These are phyloP conservation scores for Penicillium oxalicum DNA, from an alignment of 2,329 filamentous ascomycete genomes.

Conservation along the genomic window DNA sequence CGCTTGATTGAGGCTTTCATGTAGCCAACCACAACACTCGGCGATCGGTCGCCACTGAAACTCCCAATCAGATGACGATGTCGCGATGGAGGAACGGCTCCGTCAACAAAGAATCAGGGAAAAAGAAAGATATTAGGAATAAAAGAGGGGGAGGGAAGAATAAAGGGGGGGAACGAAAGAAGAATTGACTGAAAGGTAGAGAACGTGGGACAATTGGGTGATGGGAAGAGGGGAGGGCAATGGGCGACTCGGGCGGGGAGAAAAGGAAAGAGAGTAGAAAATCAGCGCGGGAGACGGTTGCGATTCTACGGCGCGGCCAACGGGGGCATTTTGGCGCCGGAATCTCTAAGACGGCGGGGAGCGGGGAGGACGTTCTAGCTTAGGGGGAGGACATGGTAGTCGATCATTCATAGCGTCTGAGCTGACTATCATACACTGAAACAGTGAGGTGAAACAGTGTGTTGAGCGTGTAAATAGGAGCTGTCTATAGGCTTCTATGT, in stretches of 20 bases:
- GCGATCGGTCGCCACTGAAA: constrained; percentile 8
- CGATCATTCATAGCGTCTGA: no score
- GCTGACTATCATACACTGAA: no score
- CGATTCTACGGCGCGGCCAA: constrained; percentile 12
- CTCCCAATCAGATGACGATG: constrained; percentile 1
- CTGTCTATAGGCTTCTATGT: no score
- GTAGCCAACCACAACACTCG: constrained; percentile 10
- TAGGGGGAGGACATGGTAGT: no score
- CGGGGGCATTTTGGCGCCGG: constrained; percentile 11
- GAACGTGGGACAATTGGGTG: constrained; percentile 11
- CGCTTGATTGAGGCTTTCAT: constrained; percentile 9
- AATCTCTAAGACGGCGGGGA: constrained; percentile 2
- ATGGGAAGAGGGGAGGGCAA: constrained; percentile 11
- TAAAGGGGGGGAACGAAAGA: constrained; percentile 7
- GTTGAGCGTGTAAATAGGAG: no score
- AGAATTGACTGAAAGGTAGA: constrained; percentile 11
- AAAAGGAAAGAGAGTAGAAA: constrained; percentile 21
- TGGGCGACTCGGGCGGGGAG: constrained; percentile 34
- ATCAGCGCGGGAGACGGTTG: constrained; percentile 1
- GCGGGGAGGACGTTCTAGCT: not conserved
- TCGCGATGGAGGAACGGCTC: not conserved
- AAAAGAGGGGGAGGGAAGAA: constrained; percentile 6
- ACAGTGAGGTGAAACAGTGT: no score
- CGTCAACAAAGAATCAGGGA: not conserved
- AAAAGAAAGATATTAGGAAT: constrained; percentile 8